phyloP scores from a whole-genome alignment of 495 filamentous ascomycete genomes.

The Cudoniella acicularis region DNA sequence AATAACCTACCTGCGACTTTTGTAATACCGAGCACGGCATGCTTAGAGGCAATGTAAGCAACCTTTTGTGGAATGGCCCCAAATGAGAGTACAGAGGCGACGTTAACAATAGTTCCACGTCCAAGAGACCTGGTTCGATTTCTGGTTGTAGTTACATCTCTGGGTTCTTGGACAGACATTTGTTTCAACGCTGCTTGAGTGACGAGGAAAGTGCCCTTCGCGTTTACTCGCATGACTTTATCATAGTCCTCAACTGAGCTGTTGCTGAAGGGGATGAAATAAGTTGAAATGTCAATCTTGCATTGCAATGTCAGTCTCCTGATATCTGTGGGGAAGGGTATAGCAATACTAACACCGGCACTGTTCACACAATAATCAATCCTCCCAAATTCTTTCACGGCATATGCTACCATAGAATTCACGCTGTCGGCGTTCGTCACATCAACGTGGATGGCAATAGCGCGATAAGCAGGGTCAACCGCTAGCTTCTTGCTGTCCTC shows the following conservation, averaged over 20 bases:
- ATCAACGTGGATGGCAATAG: constrained; percentile 28
- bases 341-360: constrained; percentile 16
- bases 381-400: constrained; percentile 27
- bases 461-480: neutral
- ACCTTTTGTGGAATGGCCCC: constrained; percentile 13
- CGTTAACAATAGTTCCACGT: constrained; percentile 28
- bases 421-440: constrained; percentile 33
- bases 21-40: constrained; percentile 27
- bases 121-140: constrained; percentile 21
- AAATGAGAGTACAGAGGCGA: constrained; percentile 19
- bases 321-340: constrained; percentile 15
- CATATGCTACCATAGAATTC: constrained; percentile 23
- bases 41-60: constrained; percentile 25
- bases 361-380: constrained; percentile 20
- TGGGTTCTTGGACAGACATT: neutral
- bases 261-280: neutral
- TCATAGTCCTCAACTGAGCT: neutral
- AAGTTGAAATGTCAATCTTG: neutral
- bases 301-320: neutral
- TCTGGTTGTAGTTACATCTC: neutral
- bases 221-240: neutral
- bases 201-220: neutral
- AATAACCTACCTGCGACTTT: constrained; percentile 15
- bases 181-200: neutral
- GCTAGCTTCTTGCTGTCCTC: neutral